Percentiles rank a stretch among this genome's conserved stretches.
These are phyloP conservation scores for Oryza meyeriana DNA, from an alignment of 176 grass and related monocot species.

Conservation along the genomic window DNA sequence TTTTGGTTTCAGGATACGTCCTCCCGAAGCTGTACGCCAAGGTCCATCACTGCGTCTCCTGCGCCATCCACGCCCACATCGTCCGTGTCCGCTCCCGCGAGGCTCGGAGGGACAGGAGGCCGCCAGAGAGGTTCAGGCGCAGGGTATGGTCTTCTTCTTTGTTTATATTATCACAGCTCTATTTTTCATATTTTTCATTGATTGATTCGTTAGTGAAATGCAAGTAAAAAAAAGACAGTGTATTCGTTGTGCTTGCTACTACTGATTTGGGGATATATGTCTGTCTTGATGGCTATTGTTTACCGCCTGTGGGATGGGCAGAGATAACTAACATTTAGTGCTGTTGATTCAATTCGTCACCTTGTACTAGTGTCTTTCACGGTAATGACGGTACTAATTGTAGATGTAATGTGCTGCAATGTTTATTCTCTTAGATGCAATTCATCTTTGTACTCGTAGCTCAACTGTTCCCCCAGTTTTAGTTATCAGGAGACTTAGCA, in stretches of 20 bases:
- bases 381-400: neutral
- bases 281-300: neutral
- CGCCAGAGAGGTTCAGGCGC: conserved; percentile 71
- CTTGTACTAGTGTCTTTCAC: neutral
- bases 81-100: conserved; percentile 80
- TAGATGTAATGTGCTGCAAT: neutral
- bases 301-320: neutral
- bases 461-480: neutral
- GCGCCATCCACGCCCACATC: conserved; percentile 79
- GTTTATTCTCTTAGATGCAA: neutral
- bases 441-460: neutral
- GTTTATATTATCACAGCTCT: neutral
- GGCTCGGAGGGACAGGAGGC: conserved; percentile 51
- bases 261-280: conserved; percentile 6
- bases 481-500: neutral
- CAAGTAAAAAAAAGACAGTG: neutral
- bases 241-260: too few species aligned
- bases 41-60: conserved; percentile 78
- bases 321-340: neutral
- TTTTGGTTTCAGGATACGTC: conserved; percentile 47
- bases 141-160: conserved; percentile 39
- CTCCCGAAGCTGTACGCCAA: conserved; percentile 76
- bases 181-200: neutral
- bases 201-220: neutral
- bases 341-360: conserved; percentile 4